A percentile compares a stretch with the other conserved stretches of the same genome.
Evolutionary conservation across 441 rosid genomes (phyloP).

Genomic region (Syzygium syzygioides): DNA sequence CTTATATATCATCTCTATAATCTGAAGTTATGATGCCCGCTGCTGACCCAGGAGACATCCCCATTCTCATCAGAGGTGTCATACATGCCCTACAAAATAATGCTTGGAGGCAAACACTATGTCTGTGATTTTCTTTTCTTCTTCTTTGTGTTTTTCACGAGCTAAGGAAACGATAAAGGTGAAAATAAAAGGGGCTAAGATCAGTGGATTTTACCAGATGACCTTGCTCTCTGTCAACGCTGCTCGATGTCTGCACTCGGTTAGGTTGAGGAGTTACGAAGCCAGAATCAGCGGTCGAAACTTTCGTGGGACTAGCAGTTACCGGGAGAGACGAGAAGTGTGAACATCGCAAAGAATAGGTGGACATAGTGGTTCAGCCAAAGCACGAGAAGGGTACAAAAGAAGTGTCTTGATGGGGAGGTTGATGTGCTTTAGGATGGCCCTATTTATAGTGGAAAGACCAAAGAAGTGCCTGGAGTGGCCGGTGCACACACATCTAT

Average conservation of each 20-base stretch:
- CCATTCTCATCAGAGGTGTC: not conserved
- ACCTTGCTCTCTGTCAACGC: not conserved
- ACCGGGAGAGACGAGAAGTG: not conserved
- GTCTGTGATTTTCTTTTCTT: not conserved
- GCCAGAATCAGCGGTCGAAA: not conserved
- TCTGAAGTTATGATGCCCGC: not conserved
- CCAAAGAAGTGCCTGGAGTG: not conserved
- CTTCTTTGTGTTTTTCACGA: not conserved
- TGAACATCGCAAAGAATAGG: not conserved
- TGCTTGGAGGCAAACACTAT: not conserved
- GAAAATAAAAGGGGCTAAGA: not conserved
- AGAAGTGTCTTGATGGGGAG: not conserved
- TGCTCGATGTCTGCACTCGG: not conserved
- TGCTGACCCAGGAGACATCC: not conserved
- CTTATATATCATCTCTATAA: not conserved
- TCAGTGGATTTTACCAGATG: not conserved
- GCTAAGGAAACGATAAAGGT: not conserved
- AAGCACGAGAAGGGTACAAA: not conserved
- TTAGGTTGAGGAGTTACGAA: not conserved
- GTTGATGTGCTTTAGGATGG: not conserved
- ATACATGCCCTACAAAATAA: not conserved
- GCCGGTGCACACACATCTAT: too few relatives aligned
- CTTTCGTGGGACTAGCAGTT: not conserved
- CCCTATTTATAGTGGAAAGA: not conserved
- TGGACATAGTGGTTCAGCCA: not conserved